phyloP scores from a whole-genome alignment of 2,329 filamentous ascomycete genomes.

The Penicillium sp. region DNA sequence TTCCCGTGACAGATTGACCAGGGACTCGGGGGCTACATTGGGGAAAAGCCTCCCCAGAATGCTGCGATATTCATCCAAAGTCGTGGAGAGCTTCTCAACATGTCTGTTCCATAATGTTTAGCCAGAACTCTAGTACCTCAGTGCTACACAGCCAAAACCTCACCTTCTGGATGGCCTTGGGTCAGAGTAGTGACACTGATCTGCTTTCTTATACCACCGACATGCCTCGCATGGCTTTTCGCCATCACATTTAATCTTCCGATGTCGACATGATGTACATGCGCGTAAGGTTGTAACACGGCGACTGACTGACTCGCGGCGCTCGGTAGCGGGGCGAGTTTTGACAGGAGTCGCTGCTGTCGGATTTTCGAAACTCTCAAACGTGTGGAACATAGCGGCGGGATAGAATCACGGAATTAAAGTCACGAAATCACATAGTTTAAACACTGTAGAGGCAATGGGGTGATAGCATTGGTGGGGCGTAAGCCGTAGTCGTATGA shows the following conservation, averaged over 20 bases:
- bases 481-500: slow-evolving; percentile 1
- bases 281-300: slow-evolving; percentile 50
- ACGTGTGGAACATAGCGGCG: slow-evolving; percentile 43
- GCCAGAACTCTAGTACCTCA: neutral
- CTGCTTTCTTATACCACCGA: slow-evolving; percentile 75
- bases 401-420: slow-evolving; percentile 3
- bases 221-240: slow-evolving; percentile 80
- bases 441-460: slow-evolving; percentile 9
- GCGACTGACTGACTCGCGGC: slow-evolving; percentile 35
- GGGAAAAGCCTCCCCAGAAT: slow-evolving; percentile 65
- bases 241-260: slow-evolving; percentile 83
- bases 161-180: slow-evolving; percentile 78
- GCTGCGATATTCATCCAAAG: slow-evolving; percentile 64
- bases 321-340: slow-evolving; percentile 31
- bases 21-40: slow-evolving; percentile 54
- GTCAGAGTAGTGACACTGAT: slow-evolving; percentile 78
- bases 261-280: slow-evolving; percentile 74
- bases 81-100: slow-evolving; percentile 62
- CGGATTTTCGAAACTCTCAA: slow-evolving; percentile 43
- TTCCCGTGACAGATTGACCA: slow-evolving; percentile 56
- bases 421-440: slow-evolving; percentile 14
- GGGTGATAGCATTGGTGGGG: slow-evolving; percentile 2
- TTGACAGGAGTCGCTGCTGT: slow-evolving; percentile 27
- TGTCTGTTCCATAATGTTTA: slow-evolving; percentile 24
- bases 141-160: slow-evolving; percentile 27